Percentiles rank a stretch among this genome's conserved stretches.
phyloP scores from a whole-genome alignment of 1,284 basidiomycete species.

The Takashimella tepidaria region DNA sequence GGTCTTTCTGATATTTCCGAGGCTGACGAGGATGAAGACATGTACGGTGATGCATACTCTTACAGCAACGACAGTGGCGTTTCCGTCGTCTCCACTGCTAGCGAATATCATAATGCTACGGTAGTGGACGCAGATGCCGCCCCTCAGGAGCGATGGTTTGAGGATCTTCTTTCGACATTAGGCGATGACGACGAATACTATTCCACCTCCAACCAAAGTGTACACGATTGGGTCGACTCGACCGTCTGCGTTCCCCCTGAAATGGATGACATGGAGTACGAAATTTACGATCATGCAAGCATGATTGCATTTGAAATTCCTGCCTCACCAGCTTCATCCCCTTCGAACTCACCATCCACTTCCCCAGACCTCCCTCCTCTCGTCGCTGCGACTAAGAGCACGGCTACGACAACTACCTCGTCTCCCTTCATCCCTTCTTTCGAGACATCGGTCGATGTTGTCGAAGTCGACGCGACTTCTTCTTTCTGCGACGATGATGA shows the following conservation, averaged over 20 bases:
- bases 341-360: background rate
- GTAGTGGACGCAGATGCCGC: slow-evolving; percentile 11
- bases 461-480: slow-evolving; percentile 4
- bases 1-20: slow-evolving; percentile 39
- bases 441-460: background rate
- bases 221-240: slow-evolving; percentile 23
- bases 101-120: slow-evolving; percentile 5
- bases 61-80: background rate
- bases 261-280: slow-evolving; percentile 21
- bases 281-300: slow-evolving; percentile 9
- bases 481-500: slow-evolving; percentile 6
- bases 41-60: slow-evolving; percentile 9
- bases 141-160: slow-evolving; percentile 36
- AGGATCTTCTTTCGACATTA: slow-evolving; percentile 31
- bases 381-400: slow-evolving; percentile 4
- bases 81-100: background rate
- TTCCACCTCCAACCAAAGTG: background rate
- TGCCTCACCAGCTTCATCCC: background rate
- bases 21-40: slow-evolving; percentile 35
- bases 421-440: slow-evolving; percentile 3
- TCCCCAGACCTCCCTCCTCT: slow-evolving; percentile 25
- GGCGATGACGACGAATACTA: slow-evolving; percentile 24
- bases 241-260: slow-evolving; percentile 16
- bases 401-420: slow-evolving; percentile 4
- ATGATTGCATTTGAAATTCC: background rate